A percentile compares a stretch with the other conserved stretches of the same genome.
Conservation (phyloP, 116 monocot species). For the Phalaenopsis hybrid region DNA sequence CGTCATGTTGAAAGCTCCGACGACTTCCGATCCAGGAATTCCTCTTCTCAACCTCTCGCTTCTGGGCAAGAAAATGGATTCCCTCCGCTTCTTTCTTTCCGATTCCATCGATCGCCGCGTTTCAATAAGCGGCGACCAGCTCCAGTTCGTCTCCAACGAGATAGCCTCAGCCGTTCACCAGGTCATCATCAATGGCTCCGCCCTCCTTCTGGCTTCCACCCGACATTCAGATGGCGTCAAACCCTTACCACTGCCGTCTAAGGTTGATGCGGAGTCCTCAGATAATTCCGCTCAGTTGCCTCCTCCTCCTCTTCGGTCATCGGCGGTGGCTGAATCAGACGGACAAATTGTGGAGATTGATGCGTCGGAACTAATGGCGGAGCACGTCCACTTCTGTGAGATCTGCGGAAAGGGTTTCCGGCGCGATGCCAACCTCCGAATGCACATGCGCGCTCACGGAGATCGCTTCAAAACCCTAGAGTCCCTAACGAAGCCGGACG, state of each 20-base stretch:
- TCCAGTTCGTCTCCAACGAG: constrained; percentile 32
- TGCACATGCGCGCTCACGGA: constrained; percentile 65
- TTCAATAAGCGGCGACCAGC: constrained; percentile 14
- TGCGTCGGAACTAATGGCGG: constrained; percentile 28
- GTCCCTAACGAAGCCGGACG: constrained; percentile 21
- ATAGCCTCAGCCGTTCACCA: constrained; percentile 42
- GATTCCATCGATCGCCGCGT: constrained; percentile 19
- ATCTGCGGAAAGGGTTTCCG: constrained; percentile 57
- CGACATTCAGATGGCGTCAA: neutral
- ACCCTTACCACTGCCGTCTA: neutral
- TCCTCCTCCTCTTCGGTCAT: neutral
- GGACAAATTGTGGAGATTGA: constrained; percentile 40
- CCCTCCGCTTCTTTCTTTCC: constrained; percentile 36
- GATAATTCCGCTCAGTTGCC: neutral
- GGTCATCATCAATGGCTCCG: constrained; percentile 32
- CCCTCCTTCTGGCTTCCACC: constrained; percentile 28
- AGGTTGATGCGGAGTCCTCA: neutral
- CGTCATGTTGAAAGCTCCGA: neutral
- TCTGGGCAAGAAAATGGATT: constrained; percentile 27
- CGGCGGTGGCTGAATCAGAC: constrained; percentile 12
- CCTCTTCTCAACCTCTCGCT: constrained; percentile 32
- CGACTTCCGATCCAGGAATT: constrained; percentile 13
- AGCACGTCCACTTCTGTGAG: constrained; percentile 40
- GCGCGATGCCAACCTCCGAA: constrained; percentile 58
- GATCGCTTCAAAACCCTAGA: constrained; percentile 41